Evolutionary conservation across 495 filamentous ascomycete genomes (phyloP), one percentile per base, ranked within the genome.

Genomic region (Penicillium bovifimosum): DNA sequence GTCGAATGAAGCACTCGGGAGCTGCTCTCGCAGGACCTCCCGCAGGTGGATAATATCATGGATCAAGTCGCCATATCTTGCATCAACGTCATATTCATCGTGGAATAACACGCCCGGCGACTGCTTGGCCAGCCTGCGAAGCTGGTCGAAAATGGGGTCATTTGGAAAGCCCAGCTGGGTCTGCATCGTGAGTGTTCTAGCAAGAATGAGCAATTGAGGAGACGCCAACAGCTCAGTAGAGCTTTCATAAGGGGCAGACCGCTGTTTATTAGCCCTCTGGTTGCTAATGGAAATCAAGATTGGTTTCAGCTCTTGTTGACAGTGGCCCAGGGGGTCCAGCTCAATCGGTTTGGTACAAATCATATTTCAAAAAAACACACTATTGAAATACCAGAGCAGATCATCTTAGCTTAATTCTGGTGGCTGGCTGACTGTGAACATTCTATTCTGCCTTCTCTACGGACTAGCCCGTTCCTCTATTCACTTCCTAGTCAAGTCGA

Each of bases 61-160:
- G 27, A 50, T 26, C 31, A 50, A 28, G n/a, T 50, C 47, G 36
- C 14, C 42, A 38, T 36, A 28, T 16, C 27, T 33, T 33, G 47
- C 47, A 34, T 50, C 47, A 34, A 50, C 28, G 17, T 38, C 47
- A 50, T 50, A 50, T 32, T 50, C 47, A 26, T 50, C 47, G 31
- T 50, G 47, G 32, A 50, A 32, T 50, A 50, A 40, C 8, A 50
- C 46, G 20, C 33, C 34, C 35, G 20, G 47, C 9, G 35, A 50
- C 47, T 41, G 47, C 47, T 27, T 41, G 35, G 35, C 35, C 17
- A 38, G n/a, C 35, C n/a, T 38, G n/a, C 35, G 35, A 38, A 38
- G 35, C 35, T 38, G n/a, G n/a, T 1, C 6, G n/a, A 38, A 38
- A 38, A 38, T 38, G n/a, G 35, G 35, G 35, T 38, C 35, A 38